Evolutionary conservation across 176 grass and related monocot species (phyloP).

Genomic region (bread wheat (Triticum aestivum)): DNA sequence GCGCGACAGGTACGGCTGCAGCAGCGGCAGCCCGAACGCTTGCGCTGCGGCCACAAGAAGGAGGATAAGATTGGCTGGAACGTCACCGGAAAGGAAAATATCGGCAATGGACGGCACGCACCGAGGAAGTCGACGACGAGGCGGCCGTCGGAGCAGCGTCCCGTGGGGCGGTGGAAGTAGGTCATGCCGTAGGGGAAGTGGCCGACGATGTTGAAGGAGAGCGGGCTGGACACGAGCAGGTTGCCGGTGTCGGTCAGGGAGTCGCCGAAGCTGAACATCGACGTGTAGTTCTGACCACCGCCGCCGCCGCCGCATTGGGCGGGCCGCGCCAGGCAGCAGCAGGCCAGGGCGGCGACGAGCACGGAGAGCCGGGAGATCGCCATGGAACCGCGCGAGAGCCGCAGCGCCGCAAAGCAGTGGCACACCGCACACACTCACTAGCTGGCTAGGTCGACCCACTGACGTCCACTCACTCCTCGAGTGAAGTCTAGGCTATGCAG

Average conservation of each 20-base stretch:
- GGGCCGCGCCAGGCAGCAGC: conserved; percentile 30
- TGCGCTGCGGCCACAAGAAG: conserved; percentile 38
- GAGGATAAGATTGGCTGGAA: neutral
- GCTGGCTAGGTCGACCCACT: neutral
- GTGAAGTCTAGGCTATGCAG: neutral
- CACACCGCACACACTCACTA: neutral
- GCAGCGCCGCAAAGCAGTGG: conserved; percentile 16
- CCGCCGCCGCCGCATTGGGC: conserved; percentile 24
- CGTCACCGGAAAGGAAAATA: neutral
- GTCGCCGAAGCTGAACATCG: conserved; percentile 87
- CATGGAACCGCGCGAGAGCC: conserved; percentile 34
- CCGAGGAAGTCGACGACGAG: conserved; percentile 87
- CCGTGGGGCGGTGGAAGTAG: conserved; percentile 78
- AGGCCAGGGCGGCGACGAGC: conserved; percentile 37
- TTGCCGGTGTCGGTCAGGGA: conserved; percentile 86
- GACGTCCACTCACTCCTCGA: neutral
- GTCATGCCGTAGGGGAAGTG: conserved; percentile 87
- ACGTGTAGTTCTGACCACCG: conserved; percentile 55
- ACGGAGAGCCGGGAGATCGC: conserved; percentile 28
- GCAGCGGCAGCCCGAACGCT: conserved; percentile 74
- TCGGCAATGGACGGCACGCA: conserved; percentile 1
- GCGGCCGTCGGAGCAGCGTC: conserved; percentile 83
- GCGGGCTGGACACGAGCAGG: conserved; percentile 46
- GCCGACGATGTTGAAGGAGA: conserved; percentile 62
- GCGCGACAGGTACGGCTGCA: conserved; percentile 58